Conservation (phyloP, 2,329 filamentous ascomycete genomes). For the Conoideocrella luteorostrata region DNA sequence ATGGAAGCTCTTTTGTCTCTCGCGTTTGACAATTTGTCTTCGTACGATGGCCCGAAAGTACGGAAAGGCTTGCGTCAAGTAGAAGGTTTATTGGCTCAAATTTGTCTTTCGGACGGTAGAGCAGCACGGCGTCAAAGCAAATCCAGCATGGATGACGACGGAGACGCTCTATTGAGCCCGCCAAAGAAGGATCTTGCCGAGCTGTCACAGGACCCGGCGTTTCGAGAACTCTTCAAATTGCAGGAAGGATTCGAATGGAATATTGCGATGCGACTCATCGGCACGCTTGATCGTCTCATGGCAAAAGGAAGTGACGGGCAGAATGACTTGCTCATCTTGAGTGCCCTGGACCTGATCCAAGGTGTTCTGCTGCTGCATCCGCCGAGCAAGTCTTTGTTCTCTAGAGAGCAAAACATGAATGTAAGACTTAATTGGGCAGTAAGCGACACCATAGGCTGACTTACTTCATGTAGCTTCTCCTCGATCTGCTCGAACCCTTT, state of each 20-base stretch:
- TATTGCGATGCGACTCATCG: conserved; percentile 77
- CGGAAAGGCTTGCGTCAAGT: conserved; percentile 91
- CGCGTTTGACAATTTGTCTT: conserved; percentile 94
- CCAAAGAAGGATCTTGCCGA: conserved; percentile 59
- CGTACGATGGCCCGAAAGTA: conserved; percentile 82
- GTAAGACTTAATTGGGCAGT: too few relatives aligned
- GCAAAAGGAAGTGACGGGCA: conserved; percentile 75
- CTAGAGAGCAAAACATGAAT: conserved; percentile 91
- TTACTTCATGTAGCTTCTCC: conserved; percentile 55
- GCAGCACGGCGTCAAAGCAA: conserved; percentile 7
- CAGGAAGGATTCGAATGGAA: conserved; percentile 99
- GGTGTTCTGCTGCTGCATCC: conserved; percentile 84
- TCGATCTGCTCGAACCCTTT: conserved; percentile 87
- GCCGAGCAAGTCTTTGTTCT: conserved; percentile 79
- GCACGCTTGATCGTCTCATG: conserved; percentile 78
- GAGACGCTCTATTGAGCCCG: conserved; percentile 22
- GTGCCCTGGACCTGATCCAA: conserved; percentile 82
- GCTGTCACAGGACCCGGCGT: conserved; percentile 76
- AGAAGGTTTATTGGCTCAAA: conserved; percentile 87
- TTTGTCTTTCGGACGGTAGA: conserved; percentile 63
- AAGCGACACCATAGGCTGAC: too few relatives aligned
- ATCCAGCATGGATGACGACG: not conserved
- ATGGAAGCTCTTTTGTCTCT: conserved; percentile 93
- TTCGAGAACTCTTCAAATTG: conserved; percentile 91
- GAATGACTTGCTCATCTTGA: conserved; percentile 83